Conservation (phyloP, 2,329 filamentous ascomycete genomes). For the Emergomyces africanus region DNA sequence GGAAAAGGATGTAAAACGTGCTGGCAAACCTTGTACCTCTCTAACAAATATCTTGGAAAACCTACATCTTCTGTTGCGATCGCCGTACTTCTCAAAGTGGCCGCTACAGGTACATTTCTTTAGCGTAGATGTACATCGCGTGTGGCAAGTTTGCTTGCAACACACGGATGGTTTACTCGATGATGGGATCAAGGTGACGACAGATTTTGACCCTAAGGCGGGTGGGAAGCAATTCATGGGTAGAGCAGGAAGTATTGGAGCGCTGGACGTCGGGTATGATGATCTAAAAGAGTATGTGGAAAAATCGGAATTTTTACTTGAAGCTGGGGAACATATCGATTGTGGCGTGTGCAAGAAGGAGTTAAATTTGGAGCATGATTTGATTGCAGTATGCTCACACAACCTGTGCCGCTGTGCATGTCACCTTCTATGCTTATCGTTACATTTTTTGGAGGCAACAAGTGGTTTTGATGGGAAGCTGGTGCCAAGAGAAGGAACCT, state of each 20-base stretch:
- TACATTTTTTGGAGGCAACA: slow-evolving; percentile 36
- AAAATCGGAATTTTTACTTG: slow-evolving; percentile 36
- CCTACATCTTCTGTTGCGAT: slow-evolving; percentile 65
- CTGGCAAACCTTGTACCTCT: slow-evolving; percentile 45
- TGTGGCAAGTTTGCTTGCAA: slow-evolving; percentile 52
- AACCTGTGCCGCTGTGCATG: slow-evolving; percentile 35
- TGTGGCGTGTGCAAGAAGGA: slow-evolving; percentile 40
- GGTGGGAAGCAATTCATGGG: slow-evolving; percentile 9
- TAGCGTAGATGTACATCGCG: slow-evolving; percentile 50
- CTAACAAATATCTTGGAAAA: slow-evolving; percentile 63
- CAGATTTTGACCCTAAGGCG: slow-evolving; percentile 33
- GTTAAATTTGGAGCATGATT: slow-evolving; percentile 25
- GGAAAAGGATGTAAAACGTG: slow-evolving; percentile 33
- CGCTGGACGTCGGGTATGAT: slow-evolving; percentile 19
- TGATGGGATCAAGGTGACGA: slow-evolving; percentile 39
- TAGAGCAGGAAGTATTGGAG: not conserved
- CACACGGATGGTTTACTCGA: slow-evolving; percentile 38
- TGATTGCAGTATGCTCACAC: slow-evolving; percentile 41
- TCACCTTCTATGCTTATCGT: slow-evolving; percentile 47
- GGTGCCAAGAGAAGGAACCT: slow-evolving; percentile 55
- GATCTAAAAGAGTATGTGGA: slow-evolving; percentile 38
- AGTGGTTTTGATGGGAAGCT: slow-evolving; percentile 29
- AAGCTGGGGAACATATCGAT: slow-evolving; percentile 19
- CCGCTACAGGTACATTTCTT: slow-evolving; percentile 75
- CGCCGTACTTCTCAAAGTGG: slow-evolving; percentile 70